Evolutionary conservation across 1,139 yeast genomes (phyloP).

Genomic region (Saccharomyces hybrid): DNA sequence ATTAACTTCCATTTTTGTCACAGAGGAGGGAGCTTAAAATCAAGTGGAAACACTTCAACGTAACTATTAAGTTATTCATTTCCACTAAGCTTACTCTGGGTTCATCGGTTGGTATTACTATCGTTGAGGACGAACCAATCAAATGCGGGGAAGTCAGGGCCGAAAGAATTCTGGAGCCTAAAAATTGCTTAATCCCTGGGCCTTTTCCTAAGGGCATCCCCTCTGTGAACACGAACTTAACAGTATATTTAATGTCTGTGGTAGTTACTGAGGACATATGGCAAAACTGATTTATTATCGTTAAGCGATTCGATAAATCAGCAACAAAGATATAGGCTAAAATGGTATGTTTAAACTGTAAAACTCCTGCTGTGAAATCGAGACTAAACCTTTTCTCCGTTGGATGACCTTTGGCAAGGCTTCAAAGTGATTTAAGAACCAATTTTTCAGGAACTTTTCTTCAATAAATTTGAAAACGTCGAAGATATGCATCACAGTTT

Average conservation of each 20-base stretch:
- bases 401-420: too few relatives aligned
- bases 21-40: not conserved
- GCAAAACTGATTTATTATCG: too few relatives aligned
- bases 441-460: too few relatives aligned
- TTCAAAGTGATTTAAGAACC: too few relatives aligned
- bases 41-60: not conserved
- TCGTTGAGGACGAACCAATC: conserved; percentile 7
- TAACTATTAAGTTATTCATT: not conserved
- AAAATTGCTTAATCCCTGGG: not conserved
- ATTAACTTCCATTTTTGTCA: not conserved
- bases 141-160: conserved; percentile 8
- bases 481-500: too few relatives aligned
- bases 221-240: not conserved
- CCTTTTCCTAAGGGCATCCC: not conserved
- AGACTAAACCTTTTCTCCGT: too few relatives aligned
- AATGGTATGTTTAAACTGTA: too few relatives aligned
- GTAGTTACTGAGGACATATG: not conserved
- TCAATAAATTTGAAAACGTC: too few relatives aligned
- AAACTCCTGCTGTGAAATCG: too few relatives aligned
- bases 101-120: not conserved
- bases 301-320: too few relatives aligned
- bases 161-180: conserved; percentile 7
- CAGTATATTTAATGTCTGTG: not conserved
- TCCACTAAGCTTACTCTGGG: not conserved
- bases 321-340: too few relatives aligned